Evolutionary conservation across 2,329 filamentous ascomycete genomes (phyloP).

Genomic region (Nemania bipapillata): DNA sequence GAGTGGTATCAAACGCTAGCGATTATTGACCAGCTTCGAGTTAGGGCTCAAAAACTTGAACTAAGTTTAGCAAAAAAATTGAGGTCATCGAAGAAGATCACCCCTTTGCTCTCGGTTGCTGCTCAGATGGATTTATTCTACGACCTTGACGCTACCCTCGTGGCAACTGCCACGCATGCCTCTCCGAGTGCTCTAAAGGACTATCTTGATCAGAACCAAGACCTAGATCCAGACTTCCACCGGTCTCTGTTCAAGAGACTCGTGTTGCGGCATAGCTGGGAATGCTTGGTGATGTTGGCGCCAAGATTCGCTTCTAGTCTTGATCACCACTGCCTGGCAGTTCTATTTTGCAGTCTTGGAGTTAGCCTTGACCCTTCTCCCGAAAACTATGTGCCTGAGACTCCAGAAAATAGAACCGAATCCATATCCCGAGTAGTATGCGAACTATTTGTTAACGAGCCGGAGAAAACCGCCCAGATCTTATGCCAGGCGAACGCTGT

Average conservation of each 20-base stretch:
- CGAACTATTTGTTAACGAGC: not conserved
- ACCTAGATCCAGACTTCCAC: not conserved
- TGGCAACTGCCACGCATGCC: constrained; percentile 1
- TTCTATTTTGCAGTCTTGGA: constrained; percentile 14
- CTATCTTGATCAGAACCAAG: constrained; percentile 1
- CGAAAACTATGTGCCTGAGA: not conserved
- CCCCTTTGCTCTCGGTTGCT: not conserved
- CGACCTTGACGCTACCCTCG: not conserved
- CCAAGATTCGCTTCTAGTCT: constrained; percentile 4
- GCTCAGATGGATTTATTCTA: not conserved
- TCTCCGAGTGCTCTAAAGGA: not conserved
- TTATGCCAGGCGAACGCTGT: constrained; percentile 7
- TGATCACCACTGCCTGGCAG: constrained; percentile 12
- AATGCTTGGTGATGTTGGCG: constrained; percentile 7
- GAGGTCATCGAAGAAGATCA: not conserved
- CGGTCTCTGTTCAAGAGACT: constrained; percentile 15
- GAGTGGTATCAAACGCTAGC: constrained; percentile 11
- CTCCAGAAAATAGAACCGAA: not conserved
- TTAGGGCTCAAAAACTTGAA: not conserved
- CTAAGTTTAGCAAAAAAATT: not conserved
- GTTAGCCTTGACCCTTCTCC: not conserved
- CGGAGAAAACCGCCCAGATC: not conserved
- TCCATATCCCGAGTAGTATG: not conserved
- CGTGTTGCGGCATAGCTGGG: constrained; percentile 13
- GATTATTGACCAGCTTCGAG: not conserved